Base-by-base conservation (phyloP, 208 protist species). In the Naegleria lovaniensis region DNA sequence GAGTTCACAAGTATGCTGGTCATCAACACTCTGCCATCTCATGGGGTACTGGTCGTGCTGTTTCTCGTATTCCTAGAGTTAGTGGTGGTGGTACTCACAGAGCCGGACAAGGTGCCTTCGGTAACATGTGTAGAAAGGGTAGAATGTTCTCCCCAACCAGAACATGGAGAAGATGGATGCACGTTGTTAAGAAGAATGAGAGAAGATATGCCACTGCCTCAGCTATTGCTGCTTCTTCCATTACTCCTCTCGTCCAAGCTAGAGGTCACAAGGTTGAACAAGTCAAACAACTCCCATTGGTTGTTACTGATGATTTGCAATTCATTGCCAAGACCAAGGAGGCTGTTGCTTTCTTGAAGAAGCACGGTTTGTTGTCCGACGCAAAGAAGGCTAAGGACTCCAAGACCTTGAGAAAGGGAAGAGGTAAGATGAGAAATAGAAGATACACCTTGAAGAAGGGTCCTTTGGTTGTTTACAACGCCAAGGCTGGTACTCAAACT, bases 21-120 rank as follows among this genome's bases (percentile, higher is more conserved):
- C 96, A 99, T 92, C 97, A 99, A 94, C 94, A 95, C 93, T 98
- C 98, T 90, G 99, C 99, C 84, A 95, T 98, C 90, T 99, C 99
- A 59, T 99, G 99, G 99, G 99, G 99, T 95, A 99, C 99, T 92
- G 99, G 99, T 93, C 96, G 99, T 92, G 99, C 99, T 90, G 99
- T 99, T 48, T 97, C 99, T 75, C 98, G 99, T 99, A 99, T 99
- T 95, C 99, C 99, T 75, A 98, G 99, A 97, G 98, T 99, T 92
- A 91, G 92, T 91, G 99, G 98, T 90, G 96, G 97, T 92, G 99
- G 99, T 95, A 99, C 99, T 89, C 96, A 97, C 96, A 96, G 97
- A 91, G 96, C 97, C 88, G 99, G 99, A 90, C 97, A 99, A 94
- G 99, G 97, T 97, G 99, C 99, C 89, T 99, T 99, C 94, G 99